A percentile compares a stretch with the other conserved stretches of the same genome.
Evolutionary conservation across 2,329 filamentous ascomycete species (phyloP).

Genomic region (Aspergillus ruber): DNA sequence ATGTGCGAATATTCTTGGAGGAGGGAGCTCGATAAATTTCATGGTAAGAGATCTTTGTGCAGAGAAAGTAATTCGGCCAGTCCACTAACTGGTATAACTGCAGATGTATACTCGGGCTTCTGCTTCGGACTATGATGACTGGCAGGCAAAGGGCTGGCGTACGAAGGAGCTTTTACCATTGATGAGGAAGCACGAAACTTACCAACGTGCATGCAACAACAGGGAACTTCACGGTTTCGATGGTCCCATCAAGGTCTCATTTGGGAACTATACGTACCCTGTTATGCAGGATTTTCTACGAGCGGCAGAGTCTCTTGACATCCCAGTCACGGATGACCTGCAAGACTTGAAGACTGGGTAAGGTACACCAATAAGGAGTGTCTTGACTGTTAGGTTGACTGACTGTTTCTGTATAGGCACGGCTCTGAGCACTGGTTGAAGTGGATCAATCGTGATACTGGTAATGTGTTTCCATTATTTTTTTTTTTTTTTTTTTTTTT

Average conservation of each 20-base stretch:
- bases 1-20: constrained; percentile 64
- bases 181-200: constrained; percentile 77
- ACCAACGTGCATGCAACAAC: constrained; percentile 60
- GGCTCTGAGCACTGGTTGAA: constrained; percentile 80
- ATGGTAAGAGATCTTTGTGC: constrained; percentile 45
- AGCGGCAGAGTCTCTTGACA: constrained; percentile 65
- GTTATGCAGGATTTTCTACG: constrained; percentile 76
- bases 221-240: constrained; percentile 64
- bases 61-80: no score
- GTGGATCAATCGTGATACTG: constrained; percentile 65
- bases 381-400: neutral
- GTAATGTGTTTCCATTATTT: no score
- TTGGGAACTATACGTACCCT: constrained; percentile 73
- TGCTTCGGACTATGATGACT: constrained; percentile 70
- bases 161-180: constrained; percentile 68
- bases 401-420: constrained; percentile 32
- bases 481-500: no score
- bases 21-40: constrained; percentile 70
- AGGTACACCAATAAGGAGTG: neutral
- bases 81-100: no score
- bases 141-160: constrained; percentile 72
- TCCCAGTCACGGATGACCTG: constrained; percentile 68
- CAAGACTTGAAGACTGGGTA: constrained; percentile 56
- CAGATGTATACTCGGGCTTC: constrained; percentile 69
- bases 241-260: constrained; percentile 75